Percentiles rank a stretch among this genome's conserved stretches.
Evolutionary conservation across 208 protist genomes (phyloP).

Genomic region (Leptomonas seymouri): DNA sequence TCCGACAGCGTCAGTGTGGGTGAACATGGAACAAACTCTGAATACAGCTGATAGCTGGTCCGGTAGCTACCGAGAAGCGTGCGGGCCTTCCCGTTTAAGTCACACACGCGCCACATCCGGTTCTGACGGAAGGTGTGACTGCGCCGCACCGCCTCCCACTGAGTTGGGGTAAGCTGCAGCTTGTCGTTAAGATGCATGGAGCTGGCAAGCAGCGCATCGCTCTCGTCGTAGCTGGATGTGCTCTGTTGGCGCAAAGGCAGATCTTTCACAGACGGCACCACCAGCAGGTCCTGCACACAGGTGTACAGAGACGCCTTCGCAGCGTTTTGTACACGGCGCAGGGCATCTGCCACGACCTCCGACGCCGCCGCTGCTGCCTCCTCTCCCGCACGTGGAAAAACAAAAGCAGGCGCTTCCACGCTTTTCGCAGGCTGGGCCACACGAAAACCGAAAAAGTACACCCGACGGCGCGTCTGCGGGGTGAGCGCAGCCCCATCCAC

Average conservation of each 20-base stretch:
- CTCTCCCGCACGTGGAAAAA: neutral
- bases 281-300: constrained; percentile 21
- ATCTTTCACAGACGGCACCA: constrained; percentile 1
- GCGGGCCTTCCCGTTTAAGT: constrained; percentile 50
- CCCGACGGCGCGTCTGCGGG: constrained; percentile 57
- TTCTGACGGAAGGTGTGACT: constrained; percentile 55
- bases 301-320: constrained; percentile 12
- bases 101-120: constrained; percentile 52
- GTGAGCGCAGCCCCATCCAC: constrained; percentile 59
- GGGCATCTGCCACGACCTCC: constrained; percentile 19
- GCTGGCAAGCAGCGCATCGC: neutral
- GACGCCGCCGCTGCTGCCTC: neutral
- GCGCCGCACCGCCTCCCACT: constrained; percentile 58
- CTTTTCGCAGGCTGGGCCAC: neutral
- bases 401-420: neutral
- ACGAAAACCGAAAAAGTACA: constrained; percentile 71
- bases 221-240: too few species aligned
- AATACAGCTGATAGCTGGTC: constrained; percentile 73
- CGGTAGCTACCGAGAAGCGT: constrained; percentile 74
- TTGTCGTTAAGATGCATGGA: too few species aligned
- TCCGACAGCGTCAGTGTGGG: constrained; percentile 5
- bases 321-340: constrained; percentile 1
- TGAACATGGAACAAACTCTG: constrained; percentile 64
- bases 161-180: constrained; percentile 39
- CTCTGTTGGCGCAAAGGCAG: neutral